Percentiles rank a stretch among this genome's conserved stretches.
Conservation (phyloP, 2,329 filamentous ascomycete genomes). For the Aspergillus sp. region DNA sequence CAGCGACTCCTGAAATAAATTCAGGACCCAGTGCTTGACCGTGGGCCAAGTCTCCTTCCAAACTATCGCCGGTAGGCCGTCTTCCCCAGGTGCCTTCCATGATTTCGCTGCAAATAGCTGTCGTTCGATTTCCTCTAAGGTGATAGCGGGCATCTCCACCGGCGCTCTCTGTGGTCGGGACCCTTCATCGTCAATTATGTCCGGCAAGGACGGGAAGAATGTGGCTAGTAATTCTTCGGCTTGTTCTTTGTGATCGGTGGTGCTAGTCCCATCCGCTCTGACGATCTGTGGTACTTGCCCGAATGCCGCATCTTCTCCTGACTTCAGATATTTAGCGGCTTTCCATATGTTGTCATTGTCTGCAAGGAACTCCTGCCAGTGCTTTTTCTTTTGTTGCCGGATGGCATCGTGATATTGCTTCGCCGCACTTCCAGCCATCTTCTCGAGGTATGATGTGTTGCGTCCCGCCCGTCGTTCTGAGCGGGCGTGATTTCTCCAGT, state of each 20-base stretch:
- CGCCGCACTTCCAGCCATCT: slow-evolving; percentile 12
- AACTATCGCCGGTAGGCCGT: slow-evolving; percentile 19
- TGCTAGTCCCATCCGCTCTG: slow-evolving; percentile 13
- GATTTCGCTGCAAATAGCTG: slow-evolving; percentile 10
- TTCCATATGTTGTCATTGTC: slow-evolving; percentile 27
- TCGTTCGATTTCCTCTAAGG: slow-evolving; percentile 22
- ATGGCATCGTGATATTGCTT: slow-evolving; percentile 21
- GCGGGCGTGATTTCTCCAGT: slow-evolving; percentile 3
- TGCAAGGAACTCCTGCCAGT: slow-evolving; percentile 24
- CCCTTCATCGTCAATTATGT: slow-evolving; percentile 16
- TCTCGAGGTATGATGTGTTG: slow-evolving; percentile 26
- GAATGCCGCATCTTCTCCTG: slow-evolving; percentile 16
- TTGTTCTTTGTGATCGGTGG: slow-evolving; percentile 13
- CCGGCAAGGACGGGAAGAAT: slow-evolving; percentile 17
- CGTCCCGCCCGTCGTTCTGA: slow-evolving; percentile 1
- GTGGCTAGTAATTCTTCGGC: slow-evolving; percentile 14
- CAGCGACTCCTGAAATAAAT: slow-evolving; percentile 19
- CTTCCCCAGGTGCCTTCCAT: slow-evolving; percentile 15
- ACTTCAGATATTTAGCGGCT: slow-evolving; percentile 23
- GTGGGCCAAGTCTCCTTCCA: slow-evolving; percentile 24
- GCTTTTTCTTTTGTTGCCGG: slow-evolving; percentile 24
- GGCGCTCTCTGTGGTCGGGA: not conserved
- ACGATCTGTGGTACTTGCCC: slow-evolving; percentile 16
- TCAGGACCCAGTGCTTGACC: slow-evolving; percentile 18
- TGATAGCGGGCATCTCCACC: slow-evolving; percentile 11